A percentile compares a stretch with the other conserved stretches of the same genome.
Evolutionary conservation across 495 filamentous ascomycete genomes (phyloP).

Genomic region (Penicillium tannophilum): DNA sequence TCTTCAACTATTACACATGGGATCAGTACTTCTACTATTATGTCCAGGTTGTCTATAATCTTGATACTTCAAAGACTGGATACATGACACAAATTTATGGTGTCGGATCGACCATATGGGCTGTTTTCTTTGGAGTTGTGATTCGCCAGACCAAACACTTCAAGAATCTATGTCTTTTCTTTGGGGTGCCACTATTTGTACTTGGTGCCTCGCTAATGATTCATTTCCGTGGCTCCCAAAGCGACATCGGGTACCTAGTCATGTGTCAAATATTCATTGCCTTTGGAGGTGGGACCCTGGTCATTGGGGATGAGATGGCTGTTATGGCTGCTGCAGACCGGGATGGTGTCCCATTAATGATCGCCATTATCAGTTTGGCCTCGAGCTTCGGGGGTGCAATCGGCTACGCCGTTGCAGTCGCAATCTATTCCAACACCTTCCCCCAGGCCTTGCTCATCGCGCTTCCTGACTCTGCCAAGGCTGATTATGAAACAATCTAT

Average conservation of each 20-base stretch:
- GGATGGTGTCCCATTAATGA: conserved; percentile 64
- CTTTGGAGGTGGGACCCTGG: conserved; percentile 57
- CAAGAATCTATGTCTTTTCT: conserved; percentile 56
- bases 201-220: conserved; percentile 65
- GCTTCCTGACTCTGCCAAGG: conserved; percentile 40
- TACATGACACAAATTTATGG: conserved; percentile 69
- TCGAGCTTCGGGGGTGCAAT: conserved; percentile 63
- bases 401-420: conserved; percentile 57
- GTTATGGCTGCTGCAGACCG: conserved; percentile 63
- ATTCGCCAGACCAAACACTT: conserved; percentile 60
- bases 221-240: conserved; percentile 61
- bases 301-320: conserved; percentile 68
- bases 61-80: conserved; percentile 56
- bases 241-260: conserved; percentile 63
- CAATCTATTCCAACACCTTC: conserved; percentile 66
- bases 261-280: conserved; percentile 79
- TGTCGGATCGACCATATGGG: conserved; percentile 63
- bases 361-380: conserved; percentile 65
- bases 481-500: conserved; percentile 44
- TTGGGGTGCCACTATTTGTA: conserved; percentile 60
- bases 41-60: conserved; percentile 64
- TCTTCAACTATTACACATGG: conserved; percentile 65
- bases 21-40: conserved; percentile 63
- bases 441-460: conserved; percentile 48
- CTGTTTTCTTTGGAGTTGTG: conserved; percentile 52